Conservation (phyloP, 2,329 filamentous ascomycete species). For the Magnaporthiopsis poae region DNA sequence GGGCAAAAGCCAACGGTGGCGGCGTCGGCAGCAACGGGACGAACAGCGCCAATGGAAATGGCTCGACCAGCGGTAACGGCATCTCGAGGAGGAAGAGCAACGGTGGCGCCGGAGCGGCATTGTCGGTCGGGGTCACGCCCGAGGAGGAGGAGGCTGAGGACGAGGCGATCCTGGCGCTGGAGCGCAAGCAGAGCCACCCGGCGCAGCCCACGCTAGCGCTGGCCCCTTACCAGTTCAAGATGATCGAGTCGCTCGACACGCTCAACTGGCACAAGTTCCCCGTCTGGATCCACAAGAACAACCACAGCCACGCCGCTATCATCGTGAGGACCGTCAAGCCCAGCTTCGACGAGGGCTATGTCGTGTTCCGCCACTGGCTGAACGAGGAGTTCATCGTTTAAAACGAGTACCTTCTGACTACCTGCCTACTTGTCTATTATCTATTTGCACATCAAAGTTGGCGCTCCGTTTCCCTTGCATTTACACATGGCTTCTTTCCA, state of each 20-base stretch:
- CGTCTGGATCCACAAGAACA: slow-evolving; percentile 65
- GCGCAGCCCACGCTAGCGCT: slow-evolving; percentile 65
- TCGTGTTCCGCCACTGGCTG: slow-evolving; percentile 75
- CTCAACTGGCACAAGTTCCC: slow-evolving; percentile 55
- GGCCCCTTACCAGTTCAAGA: slow-evolving; percentile 69
- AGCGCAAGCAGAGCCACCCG: slow-evolving; percentile 27
- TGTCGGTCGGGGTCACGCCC: neutral
- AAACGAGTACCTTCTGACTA: slow-evolving; percentile 6
- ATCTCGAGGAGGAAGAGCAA: slow-evolving; percentile 8
- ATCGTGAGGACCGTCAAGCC: slow-evolving; percentile 64
- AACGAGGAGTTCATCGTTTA: slow-evolving; percentile 60
- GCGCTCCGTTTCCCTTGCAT: no score
- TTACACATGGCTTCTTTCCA: neutral
- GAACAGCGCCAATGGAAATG: slow-evolving; percentile 5
- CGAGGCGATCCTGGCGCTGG: slow-evolving; percentile 30
- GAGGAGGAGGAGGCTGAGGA: slow-evolving; percentile 25
- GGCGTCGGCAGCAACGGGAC: slow-evolving; percentile 11
- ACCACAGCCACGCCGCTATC: slow-evolving; percentile 84
- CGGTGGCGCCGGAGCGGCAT: neutral
- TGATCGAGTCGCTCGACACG: slow-evolving; percentile 68
- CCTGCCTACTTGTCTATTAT: no score
- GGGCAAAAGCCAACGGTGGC: slow-evolving; percentile 16
- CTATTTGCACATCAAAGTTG: neutral
- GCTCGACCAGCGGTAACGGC: neutral
- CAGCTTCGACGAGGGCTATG: slow-evolving; percentile 62